Conservation (phyloP, 768 basidiomycete genomes). For the Suillus hirtellus region DNA sequence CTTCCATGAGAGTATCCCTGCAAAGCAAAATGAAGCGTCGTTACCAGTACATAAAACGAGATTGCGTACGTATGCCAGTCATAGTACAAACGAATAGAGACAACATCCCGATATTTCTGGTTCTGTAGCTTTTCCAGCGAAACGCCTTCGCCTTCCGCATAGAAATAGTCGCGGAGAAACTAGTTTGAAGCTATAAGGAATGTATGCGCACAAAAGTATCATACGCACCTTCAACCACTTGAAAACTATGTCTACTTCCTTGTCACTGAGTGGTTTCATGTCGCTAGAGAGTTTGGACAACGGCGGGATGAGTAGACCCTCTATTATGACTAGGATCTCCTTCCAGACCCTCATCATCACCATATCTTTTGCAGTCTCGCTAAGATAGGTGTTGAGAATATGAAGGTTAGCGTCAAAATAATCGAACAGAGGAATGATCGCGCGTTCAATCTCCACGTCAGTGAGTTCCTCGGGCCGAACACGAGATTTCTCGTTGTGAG, state of each 20-base stretch:
- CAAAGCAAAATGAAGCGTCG: slow-evolving; percentile 13
- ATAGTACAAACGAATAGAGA: slow-evolving; percentile 91
- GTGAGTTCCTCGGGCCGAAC: slow-evolving; percentile 77
- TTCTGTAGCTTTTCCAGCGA: slow-evolving; percentile 86
- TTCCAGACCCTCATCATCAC: slow-evolving; percentile 97
- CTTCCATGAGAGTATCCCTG: slow-evolving; percentile 87
- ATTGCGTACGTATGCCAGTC: slow-evolving; percentile 86
- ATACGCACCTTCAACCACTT: slow-evolving; percentile 90
- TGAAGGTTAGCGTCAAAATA: slow-evolving; percentile 94
- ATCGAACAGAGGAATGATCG: slow-evolving; percentile 89
- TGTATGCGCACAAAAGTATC: too few species aligned
- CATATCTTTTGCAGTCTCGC: slow-evolving; percentile 82
- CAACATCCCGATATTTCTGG: slow-evolving; percentile 89
- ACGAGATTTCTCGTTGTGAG: slow-evolving; percentile 73
- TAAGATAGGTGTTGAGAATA: slow-evolving; percentile 85
- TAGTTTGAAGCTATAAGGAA: slow-evolving; percentile 30
- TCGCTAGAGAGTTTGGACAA: slow-evolving; percentile 83
- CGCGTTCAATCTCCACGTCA: slow-evolving; percentile 92
- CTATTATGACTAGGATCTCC: slow-evolving; percentile 84
- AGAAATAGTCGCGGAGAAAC: slow-evolving; percentile 95
- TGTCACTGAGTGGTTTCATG: slow-evolving; percentile 90
- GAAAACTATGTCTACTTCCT: slow-evolving; percentile 98
- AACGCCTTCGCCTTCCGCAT: slow-evolving; percentile 90
- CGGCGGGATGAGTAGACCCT: slow-evolving; percentile 87
- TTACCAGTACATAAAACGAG: neutral